phyloP scores from a whole-genome alignment of 2,329 filamentous ascomycete genomes.

The Teratosphaeria epicoccoides region DNA sequence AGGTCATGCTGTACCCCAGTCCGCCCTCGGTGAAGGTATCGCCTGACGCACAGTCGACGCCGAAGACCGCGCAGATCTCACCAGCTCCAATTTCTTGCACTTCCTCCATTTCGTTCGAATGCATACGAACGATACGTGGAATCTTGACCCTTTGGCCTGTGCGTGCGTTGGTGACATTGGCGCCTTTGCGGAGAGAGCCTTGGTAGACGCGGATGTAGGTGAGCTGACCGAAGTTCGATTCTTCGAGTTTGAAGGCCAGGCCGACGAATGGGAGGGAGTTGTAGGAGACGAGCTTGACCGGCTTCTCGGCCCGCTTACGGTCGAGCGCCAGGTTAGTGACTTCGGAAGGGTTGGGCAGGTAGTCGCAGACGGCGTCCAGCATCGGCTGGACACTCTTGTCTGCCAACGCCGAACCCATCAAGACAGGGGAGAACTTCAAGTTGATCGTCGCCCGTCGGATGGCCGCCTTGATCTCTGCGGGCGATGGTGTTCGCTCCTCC shows the following conservation, averaged over 20 bases:
- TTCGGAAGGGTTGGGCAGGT: slow-evolving; percentile 82
- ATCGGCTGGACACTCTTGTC: slow-evolving; percentile 95
- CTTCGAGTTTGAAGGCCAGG: slow-evolving; percentile 95
- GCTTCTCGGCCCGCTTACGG: slow-evolving; percentile 62
- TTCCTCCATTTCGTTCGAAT: slow-evolving; percentile 99
- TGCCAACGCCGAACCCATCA: slow-evolving; percentile 92
- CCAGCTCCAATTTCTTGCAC: slow-evolving; percentile 84
- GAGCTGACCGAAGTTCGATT: slow-evolving; percentile 95
- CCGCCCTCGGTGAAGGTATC: slow-evolving; percentile 95
- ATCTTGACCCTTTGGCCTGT: slow-evolving; percentile 94
- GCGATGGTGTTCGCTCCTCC: slow-evolving; percentile 70
- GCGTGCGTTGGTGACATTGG: slow-evolving; percentile 85
- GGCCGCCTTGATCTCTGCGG: slow-evolving; percentile 78
- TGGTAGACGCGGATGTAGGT: slow-evolving; percentile 99
- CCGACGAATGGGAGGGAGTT: slow-evolving; percentile 90
- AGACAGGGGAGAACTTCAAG: slow-evolving; percentile 82
- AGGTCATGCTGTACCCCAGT: slow-evolving; percentile 89
- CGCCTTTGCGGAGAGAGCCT: slow-evolving; percentile 76
- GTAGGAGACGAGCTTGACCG: slow-evolving; percentile 83
- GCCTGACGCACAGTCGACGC: slow-evolving; percentile 92
- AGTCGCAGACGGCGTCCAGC: slow-evolving; percentile 93
- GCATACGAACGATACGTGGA: slow-evolving; percentile 96
- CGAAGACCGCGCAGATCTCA: slow-evolving; percentile 97
- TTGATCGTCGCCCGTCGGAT: slow-evolving; percentile 83
- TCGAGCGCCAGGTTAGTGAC: slow-evolving; percentile 85